Base-by-base conservation (phyloP, 192 early-diverging fungal genomes). In the Obelidium mucronatum region DNA sequence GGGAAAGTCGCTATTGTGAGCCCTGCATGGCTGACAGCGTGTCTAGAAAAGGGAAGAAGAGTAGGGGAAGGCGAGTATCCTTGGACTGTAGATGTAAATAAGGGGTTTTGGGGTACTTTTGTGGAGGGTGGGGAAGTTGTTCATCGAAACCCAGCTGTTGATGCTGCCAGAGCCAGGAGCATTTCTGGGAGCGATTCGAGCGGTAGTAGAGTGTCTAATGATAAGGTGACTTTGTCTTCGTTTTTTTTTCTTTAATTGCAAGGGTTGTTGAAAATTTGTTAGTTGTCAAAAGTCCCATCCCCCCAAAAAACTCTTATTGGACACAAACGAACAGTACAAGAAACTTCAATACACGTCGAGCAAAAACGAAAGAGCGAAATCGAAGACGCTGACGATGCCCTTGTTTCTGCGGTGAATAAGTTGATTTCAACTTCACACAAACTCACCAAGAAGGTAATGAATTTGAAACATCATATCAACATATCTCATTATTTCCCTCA, bases 51-150 rank as follows among this genome's bases (percentile, higher is more conserved):
- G 13, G 79, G 80, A n/a, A 5, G 68, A 36, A 40, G 80, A 34
- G 79, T 85, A 0, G 39, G 69, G 1, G 84, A 85, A 70, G 59
- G 15, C 2, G 84, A 85, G 31, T 85, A 67, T 67, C 84, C 84
- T 30, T 83, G 81, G 63, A 85, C 80, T 4, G 82, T 74, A 26
- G 78, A 84, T 64, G 72, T 83, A 15, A 63, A 76, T 26, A 73
- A 70, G 54, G 44, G 75, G 35, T 44, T 81, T 3, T 40, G 64
- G 35, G n/a, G n/a, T n/a, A n/a, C n/a, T n/a, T 70, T 75, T n/a
- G 34, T 62, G 24, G 73, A 67, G 40, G 65, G 56, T 53, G 72
- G 73, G 34, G 69, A 73, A 26, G 67, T 4, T n/a, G 22, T 44
- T 24, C n/a, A n/a, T n/a, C n/a, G n/a, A n/a, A n/a, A n/a, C n/a